Percentiles rank a stretch among this genome's conserved stretches.
Conservation (phyloP, 768 basidiomycete genomes). For the Calvatia gigantea region DNA sequence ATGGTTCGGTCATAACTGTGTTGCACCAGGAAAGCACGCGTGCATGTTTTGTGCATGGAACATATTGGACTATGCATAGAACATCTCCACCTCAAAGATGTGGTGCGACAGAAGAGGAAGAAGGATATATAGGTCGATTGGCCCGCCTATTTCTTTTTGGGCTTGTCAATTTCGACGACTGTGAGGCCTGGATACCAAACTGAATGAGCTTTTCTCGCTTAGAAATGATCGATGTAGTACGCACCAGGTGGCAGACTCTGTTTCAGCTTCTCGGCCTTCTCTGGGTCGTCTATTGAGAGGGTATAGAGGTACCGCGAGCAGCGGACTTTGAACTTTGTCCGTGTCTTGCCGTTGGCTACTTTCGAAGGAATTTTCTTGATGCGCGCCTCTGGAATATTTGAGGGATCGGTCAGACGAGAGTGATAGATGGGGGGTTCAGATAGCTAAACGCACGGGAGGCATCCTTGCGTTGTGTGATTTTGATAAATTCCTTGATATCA, state of each 20-base stretch:
- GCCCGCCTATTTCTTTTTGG: constrained; percentile 70
- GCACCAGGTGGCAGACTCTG: constrained; percentile 92
- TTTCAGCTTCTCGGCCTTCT: constrained; percentile 98
- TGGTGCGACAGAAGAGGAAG: not conserved
- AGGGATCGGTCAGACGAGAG: constrained; percentile 6
- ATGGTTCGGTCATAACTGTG: not conserved
- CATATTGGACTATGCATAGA: constrained; percentile 15
- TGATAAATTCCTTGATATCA: constrained; percentile 98
- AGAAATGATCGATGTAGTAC: constrained; percentile 23
- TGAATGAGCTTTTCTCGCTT: not conserved
- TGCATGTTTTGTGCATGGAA: constrained; percentile 5
- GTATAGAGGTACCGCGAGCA: constrained; percentile 98
- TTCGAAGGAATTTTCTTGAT: constrained; percentile 91
- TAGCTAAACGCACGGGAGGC: constrained; percentile 72
- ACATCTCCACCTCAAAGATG: constrained; percentile 1
- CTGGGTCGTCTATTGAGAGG: constrained; percentile 90
- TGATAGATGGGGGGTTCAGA: not conserved
- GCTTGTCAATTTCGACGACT: constrained; percentile 68
- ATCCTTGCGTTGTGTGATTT: constrained; percentile 96
- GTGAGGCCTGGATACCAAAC: constrained; percentile 48
- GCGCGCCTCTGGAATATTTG: constrained; percentile 69
- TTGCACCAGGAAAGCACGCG: constrained; percentile 2
- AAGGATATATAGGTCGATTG: constrained; percentile 14
- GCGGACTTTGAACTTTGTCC: constrained; percentile 98
- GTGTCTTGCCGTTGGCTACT: constrained; percentile 64